Conservation (phyloP, 2,329 filamentous ascomycete species). For the Colletotrichum lupini region DNA sequence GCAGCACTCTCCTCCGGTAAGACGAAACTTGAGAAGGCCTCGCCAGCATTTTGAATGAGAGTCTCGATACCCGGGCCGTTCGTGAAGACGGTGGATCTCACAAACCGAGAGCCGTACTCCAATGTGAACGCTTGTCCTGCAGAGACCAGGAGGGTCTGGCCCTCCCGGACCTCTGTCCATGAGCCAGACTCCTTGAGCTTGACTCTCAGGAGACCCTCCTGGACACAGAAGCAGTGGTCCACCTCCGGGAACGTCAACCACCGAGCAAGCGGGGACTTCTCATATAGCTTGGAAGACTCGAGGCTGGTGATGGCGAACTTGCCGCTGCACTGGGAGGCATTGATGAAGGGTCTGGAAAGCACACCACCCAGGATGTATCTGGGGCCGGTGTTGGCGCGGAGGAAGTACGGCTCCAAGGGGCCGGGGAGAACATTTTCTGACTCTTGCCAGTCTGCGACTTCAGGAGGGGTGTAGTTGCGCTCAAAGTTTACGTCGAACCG, state of each 20-base stretch:
- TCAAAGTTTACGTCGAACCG: conserved; percentile 66
- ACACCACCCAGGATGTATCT: conserved; percentile 57
- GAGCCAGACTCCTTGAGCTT: conserved; percentile 44
- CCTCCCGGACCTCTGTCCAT: conserved; percentile 52
- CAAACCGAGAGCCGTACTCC: conserved; percentile 56
- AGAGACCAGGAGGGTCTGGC: conserved; percentile 60
- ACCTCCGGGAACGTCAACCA: conserved; percentile 56
- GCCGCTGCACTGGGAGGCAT: conserved; percentile 56
- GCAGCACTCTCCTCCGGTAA: conserved; percentile 47
- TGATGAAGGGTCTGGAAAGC: conserved; percentile 59
- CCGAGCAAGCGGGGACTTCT: conserved; percentile 45
- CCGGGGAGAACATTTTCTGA: conserved; percentile 53
- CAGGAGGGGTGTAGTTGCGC: conserved; percentile 58
- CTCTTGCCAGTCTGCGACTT: conserved; percentile 53
- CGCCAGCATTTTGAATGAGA: conserved; percentile 52
- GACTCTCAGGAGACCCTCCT: conserved; percentile 58
- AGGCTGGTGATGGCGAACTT: conserved; percentile 65
- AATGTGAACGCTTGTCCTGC: conserved; percentile 57
- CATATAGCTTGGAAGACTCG: conserved; percentile 54
- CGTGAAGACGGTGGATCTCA: conserved; percentile 58
- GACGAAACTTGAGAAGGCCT: conserved; percentile 46
- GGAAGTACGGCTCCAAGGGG: conserved; percentile 57
- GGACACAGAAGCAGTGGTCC: conserved; percentile 63
- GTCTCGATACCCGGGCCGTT: conserved; percentile 62
- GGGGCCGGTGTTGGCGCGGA: conserved; percentile 61